Evolutionary conservation across 306 rosid species (phyloP).

Genomic region (Lupinus albus): DNA sequence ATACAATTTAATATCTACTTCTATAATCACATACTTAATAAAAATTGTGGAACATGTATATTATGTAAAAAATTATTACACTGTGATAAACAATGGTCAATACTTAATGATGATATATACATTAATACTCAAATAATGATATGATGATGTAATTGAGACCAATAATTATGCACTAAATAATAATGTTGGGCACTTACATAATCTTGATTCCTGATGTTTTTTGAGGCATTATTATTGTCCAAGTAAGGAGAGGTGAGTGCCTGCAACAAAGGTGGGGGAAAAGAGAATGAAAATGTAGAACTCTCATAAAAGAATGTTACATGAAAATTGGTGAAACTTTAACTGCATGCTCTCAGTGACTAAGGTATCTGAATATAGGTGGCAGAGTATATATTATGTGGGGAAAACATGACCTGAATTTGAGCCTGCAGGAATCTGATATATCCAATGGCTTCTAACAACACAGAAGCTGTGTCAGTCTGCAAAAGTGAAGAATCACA

Average conservation of each 20-base stretch:
- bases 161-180: no score
- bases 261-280: slow-evolving; percentile 48
- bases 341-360: neutral
- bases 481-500: slow-evolving; percentile 65
- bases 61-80: no score
- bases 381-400: no score
- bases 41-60: no score
- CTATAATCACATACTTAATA: no score
- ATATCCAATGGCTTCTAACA: slow-evolving; percentile 84
- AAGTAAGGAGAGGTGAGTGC: slow-evolving; percentile 85
- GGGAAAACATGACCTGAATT: slow-evolving; percentile 67
- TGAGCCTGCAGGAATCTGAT: slow-evolving; percentile 86
- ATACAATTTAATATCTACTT: no score
- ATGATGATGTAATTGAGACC: no score
- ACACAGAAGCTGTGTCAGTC: slow-evolving; percentile 98
- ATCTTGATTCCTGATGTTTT: slow-evolving; percentile 59
- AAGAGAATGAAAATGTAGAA: slow-evolving; percentile 42
- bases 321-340: slow-evolving; percentile 19
- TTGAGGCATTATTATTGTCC: slow-evolving; percentile 53
- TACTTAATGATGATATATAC: no score
- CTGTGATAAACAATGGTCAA: no score
- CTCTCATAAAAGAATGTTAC: slow-evolving; percentile 53
- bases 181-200: slow-evolving; percentile 54
- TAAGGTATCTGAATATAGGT: no score
- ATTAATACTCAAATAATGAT: no score